These are phyloP conservation scores for Sclerotinia borealis DNA, from an alignment of 2,329 filamentous ascomycete species.

Conservation along the genomic window DNA sequence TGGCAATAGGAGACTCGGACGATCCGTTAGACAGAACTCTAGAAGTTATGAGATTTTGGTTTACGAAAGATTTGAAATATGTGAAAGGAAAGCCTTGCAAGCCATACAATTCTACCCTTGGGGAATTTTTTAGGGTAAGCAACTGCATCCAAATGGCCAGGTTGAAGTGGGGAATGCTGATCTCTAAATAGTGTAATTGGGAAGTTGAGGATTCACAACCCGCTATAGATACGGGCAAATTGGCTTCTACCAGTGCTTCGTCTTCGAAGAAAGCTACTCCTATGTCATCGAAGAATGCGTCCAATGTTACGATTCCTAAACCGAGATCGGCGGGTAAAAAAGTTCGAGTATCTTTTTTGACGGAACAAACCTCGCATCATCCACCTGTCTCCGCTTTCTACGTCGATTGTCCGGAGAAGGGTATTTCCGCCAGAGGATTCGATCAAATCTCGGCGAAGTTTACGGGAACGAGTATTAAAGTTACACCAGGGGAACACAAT, in stretches of 20 bases:
- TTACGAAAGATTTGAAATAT: constrained; percentile 98
- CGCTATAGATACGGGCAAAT: constrained; percentile 41
- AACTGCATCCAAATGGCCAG: neutral
- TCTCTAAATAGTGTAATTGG: constrained; percentile 72
- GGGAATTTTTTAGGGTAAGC: constrained; percentile 90
- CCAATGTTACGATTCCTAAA: constrained; percentile 20
- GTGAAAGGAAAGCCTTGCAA: constrained; percentile 98
- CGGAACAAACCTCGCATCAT: constrained; percentile 96
- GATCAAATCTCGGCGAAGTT: constrained; percentile 98
- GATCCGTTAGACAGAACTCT: constrained; percentile 91
- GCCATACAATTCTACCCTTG: constrained; percentile 94
- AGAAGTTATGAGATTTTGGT: constrained; percentile 93
- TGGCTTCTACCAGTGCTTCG: neutral
- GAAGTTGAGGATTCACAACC: constrained; percentile 77
- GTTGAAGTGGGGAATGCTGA: constrained; percentile 13
- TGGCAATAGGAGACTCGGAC: constrained; percentile 78
- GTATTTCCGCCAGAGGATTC: constrained; percentile 80
- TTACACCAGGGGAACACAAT: constrained; percentile 88
- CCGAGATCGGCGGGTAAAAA: constrained; percentile 41
- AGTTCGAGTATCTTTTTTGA: constrained; percentile 85
- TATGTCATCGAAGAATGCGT: constrained; percentile 21
- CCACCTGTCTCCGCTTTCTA: constrained; percentile 95
- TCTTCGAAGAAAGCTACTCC: constrained; percentile 11
- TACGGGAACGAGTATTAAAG: constrained; percentile 88
- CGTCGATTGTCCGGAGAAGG: constrained; percentile 86